Conservation (phyloP, 495 filamentous ascomycete genomes). For the Cercophora scortea region DNA sequence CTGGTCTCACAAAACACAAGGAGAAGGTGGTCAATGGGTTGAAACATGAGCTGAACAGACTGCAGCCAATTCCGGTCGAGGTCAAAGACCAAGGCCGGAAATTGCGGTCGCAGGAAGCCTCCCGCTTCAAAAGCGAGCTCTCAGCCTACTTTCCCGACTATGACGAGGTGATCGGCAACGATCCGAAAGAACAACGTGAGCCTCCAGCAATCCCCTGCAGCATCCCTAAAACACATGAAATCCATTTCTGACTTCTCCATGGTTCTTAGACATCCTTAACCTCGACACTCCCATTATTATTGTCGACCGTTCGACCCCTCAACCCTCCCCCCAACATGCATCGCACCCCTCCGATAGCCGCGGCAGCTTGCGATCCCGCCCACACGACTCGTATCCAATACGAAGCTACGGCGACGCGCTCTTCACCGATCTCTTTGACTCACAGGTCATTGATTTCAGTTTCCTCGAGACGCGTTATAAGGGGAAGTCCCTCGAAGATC, state of each 20-base stretch:
- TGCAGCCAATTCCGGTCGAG: slow-evolving; percentile 33
- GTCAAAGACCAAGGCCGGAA: slow-evolving; percentile 42
- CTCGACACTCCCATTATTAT: slow-evolving; percentile 54
- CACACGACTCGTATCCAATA: slow-evolving; percentile 25
- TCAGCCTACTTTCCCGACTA: slow-evolving; percentile 84
- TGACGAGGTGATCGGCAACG: slow-evolving; percentile 80
- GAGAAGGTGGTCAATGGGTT: slow-evolving; percentile 45
- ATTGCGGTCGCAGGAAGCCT: slow-evolving; percentile 46
- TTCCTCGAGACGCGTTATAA: slow-evolving; percentile 37
- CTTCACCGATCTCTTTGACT: slow-evolving; percentile 41
- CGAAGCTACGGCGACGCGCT: slow-evolving; percentile 38
- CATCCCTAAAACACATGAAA: slow-evolving; percentile 5
- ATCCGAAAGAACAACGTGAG: slow-evolving; percentile 67
- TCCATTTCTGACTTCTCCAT: slow-evolving; percentile 27
- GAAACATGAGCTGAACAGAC: slow-evolving; percentile 40
- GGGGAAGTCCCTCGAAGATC: slow-evolving; percentile 46
- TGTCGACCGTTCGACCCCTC: slow-evolving; percentile 38
- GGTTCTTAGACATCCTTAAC: slow-evolving; percentile 46
- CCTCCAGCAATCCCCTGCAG: slow-evolving; percentile 9
- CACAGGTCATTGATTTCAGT: slow-evolving; percentile 29
- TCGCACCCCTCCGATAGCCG: slow-evolving; percentile 15
- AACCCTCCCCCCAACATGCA: slow-evolving; percentile 10
- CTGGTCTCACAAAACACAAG: slow-evolving; percentile 32
- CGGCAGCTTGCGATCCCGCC: slow-evolving; percentile 13
- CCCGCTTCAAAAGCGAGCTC: slow-evolving; percentile 76